Evolutionary conservation across 495 filamentous ascomycete genomes (phyloP).

Genomic region (Trypethelium eluteriae): DNA sequence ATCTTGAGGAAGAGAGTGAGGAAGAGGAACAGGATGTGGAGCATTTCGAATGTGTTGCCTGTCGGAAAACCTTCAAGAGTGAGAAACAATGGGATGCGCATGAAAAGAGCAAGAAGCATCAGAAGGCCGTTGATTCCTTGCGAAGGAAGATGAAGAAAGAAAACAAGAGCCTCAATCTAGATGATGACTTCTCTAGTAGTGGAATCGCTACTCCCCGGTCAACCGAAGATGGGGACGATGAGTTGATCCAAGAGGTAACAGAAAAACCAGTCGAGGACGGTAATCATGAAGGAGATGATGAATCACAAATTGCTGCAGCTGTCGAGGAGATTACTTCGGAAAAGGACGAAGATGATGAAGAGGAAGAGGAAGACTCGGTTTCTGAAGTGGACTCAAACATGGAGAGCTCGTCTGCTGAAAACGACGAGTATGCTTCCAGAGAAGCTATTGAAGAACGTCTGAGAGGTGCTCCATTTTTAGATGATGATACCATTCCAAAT

Average conservation of each 20-base stretch:
- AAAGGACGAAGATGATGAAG: slow-evolving; percentile 18
- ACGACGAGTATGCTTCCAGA: slow-evolving; percentile 32
- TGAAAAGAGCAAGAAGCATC: slow-evolving; percentile 92
- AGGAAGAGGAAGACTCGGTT: background rate
- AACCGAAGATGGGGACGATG: slow-evolving; percentile 40
- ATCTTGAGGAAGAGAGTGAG: slow-evolving; percentile 50
- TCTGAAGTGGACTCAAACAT: background rate
- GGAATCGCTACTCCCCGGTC: slow-evolving; percentile 32
- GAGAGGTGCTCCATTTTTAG: slow-evolving; percentile 11
- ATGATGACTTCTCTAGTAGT: slow-evolving; percentile 31
- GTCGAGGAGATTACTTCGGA: slow-evolving; percentile 13
- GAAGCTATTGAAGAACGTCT: slow-evolving; percentile 29
- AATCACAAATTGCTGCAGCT: slow-evolving; percentile 6
- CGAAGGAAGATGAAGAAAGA: slow-evolving; percentile 76
- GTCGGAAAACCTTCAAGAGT: slow-evolving; percentile 87
- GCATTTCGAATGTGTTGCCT: slow-evolving; percentile 81
- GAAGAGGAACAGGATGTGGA: slow-evolving; percentile 47
- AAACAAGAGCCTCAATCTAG: slow-evolving; percentile 52
- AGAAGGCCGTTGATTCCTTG: slow-evolving; percentile 73
- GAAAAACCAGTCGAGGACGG: slow-evolving; percentile 14
- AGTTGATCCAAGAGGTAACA: slow-evolving; percentile 11
- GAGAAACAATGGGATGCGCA: slow-evolving; percentile 88
- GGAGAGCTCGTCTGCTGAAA: slow-evolving; percentile 16
- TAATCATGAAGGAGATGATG: slow-evolving; percentile 22
- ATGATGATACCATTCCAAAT: slow-evolving; percentile 6